A percentile compares a stretch with the other conserved stretches of the same genome.
phyloP scores from a whole-genome alignment of 441 rosid species.

The Corymbia citriodora region DNA sequence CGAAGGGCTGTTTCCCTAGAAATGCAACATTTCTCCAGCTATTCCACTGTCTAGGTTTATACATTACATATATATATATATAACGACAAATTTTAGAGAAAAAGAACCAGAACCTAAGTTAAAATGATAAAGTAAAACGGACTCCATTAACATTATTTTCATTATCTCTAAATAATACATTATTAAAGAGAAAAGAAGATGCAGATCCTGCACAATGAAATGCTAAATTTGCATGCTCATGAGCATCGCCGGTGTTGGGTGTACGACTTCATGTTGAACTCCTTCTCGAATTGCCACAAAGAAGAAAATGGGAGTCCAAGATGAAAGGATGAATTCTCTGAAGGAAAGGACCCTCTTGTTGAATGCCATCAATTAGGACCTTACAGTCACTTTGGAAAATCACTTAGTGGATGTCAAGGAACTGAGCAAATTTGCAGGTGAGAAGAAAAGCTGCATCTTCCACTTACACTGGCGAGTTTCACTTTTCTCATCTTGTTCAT shows the following conservation, averaged over 20 bases:
- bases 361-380: not conserved
- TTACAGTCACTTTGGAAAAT: not conserved
- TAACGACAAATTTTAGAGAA: not conserved
- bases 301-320: not conserved
- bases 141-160: not conserved
- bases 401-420: not conserved
- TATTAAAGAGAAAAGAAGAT: not conserved
- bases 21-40: not conserved
- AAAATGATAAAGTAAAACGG: no score
- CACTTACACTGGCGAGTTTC: not conserved
- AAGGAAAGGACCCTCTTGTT: not conserved
- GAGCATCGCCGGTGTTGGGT: not conserved
- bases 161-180: not conserved
- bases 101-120: not conserved
- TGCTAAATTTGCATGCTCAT: not conserved
- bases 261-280: not conserved
- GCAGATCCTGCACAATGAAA: accelerated
- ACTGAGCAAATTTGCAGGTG: not conserved
- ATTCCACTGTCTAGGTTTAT: not conserved
- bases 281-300: not conserved
- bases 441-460: not conserved
- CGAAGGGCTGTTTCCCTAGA: not conserved
- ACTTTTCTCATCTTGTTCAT: not conserved
- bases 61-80: not conserved
- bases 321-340: not conserved